These are phyloP conservation scores for Epichloe elymi DNA, from an alignment of 2,329 filamentous ascomycete species.

Conservation along the genomic window DNA sequence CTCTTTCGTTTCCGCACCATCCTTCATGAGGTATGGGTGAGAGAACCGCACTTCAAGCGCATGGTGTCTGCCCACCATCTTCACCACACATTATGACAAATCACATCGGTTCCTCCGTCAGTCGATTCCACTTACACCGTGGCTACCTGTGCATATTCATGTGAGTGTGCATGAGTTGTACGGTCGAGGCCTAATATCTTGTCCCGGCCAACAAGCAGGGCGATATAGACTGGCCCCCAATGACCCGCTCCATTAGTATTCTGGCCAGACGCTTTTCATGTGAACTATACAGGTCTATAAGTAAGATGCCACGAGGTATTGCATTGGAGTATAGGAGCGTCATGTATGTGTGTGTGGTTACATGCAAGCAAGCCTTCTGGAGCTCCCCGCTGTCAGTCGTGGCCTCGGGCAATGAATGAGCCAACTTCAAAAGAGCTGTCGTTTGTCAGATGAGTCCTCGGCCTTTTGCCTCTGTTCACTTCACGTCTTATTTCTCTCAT, in stretches of 20 bases:
- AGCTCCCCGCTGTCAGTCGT: background rate
- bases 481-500: background rate
- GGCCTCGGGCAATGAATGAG: background rate
- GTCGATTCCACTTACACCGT: slow-evolving; percentile 1
- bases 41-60: background rate
- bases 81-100: slow-evolving; percentile 1
- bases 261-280: background rate
- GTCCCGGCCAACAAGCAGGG: background rate
- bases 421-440: background rate
- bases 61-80: background rate
- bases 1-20: background rate
- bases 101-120: background rate
- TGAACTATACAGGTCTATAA: background rate
- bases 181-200: slow-evolving; percentile 1
- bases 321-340: background rate
- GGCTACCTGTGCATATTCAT: slow-evolving; percentile 3
- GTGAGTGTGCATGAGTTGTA: slow-evolving; percentile 4
- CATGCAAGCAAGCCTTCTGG: background rate
- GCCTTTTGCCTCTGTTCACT: background rate
- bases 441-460: slow-evolving; percentile 1
- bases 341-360: slow-evolving; percentile 3
- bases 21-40: background rate
- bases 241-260: background rate
- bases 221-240: background rate
- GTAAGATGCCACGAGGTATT: slow-evolving; percentile 1